Base-by-base conservation (phyloP, 345 rosid genomes). In the Eucalyptus brandiana region DNA sequence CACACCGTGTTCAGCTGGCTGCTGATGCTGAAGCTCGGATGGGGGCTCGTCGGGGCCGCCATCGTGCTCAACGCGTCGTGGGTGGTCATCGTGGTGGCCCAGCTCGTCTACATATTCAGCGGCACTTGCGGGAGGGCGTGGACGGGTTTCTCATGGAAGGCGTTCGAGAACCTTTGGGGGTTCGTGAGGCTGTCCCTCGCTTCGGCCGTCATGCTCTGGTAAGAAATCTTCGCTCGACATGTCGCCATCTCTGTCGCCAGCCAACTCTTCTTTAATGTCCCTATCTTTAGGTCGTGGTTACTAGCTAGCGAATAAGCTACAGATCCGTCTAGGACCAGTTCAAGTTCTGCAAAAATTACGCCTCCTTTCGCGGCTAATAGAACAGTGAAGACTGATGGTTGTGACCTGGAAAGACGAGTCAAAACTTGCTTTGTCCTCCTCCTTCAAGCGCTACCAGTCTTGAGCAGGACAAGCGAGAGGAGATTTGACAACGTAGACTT, bases 151-250 rank as follows among this genome's bases (percentile, higher is more conserved):
- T 96, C 99, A 2, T 91, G 89, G 93, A 94, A 96, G 89, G 98
- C 99, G 9, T 97, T 97, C 87, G 95, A 93, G 47, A 92, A 95
- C 85, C 86, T 97, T 6, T 95, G 97, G 97, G 91, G 94, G 13
- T 97, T 97, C 54, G 98, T 95, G 37, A 89, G 91, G 86, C 86
- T 97, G 85, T 97, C 99, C 44, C 89, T 97, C 9, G 98, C 99
- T 24, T 97, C 99, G 2, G 99, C 99, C 18, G 95, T 96, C 5
- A 97, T 97, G 99, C 95, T 97, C 21, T 97, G 99, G 99, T 97
- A n/a, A 95, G 7, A 42, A 45, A 47, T 87, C 51, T 37, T 17
- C 28, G 58, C 87, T 42, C 12, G 16, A 5, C 44, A 8, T 5
- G 26, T 72, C 44, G 40, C 45, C 26, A 37, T 72, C 26, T 72